phyloP scores from a whole-genome alignment of 495 filamentous ascomycete species.

The Delitschia confertaspora region DNA sequence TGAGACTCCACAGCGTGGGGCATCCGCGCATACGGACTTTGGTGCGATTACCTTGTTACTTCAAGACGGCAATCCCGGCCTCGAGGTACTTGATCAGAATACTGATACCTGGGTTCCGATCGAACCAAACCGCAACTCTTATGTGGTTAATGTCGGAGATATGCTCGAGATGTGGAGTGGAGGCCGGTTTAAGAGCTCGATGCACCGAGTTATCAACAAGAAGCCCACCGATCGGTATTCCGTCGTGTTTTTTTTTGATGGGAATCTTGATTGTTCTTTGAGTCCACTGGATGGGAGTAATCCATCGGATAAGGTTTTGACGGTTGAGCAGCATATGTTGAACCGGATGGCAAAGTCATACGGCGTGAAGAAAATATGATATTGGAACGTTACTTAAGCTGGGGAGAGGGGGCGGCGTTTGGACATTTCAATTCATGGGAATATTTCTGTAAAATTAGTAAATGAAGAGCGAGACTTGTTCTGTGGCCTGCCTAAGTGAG shows the following conservation, averaged over 20 bases:
- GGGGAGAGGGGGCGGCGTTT: too few species aligned
- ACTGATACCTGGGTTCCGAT: constrained; percentile 32
- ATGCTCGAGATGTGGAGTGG: constrained; percentile 31
- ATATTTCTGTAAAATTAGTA: too few species aligned
- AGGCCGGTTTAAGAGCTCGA: constrained; percentile 32
- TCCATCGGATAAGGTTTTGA: constrained; percentile 20
- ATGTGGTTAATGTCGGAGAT: constrained; percentile 37
- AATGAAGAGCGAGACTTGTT: too few species aligned
- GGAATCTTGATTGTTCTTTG: constrained; percentile 33
- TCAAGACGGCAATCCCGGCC: constrained; percentile 31
- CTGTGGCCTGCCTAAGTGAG: too few species aligned
- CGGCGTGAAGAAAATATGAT: too few species aligned
- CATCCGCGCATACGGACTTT: constrained; percentile 37
- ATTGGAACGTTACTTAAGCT: too few species aligned
- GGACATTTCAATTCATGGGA: too few species aligned
- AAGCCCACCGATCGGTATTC: constrained; percentile 14
- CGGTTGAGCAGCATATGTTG: constrained; percentile 36
- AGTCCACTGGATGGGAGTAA: constrained; percentile 32
- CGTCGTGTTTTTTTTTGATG: constrained; percentile 27
- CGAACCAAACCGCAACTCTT: constrained; percentile 29
- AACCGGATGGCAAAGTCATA: too few species aligned
- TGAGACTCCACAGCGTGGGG: constrained; percentile 28
- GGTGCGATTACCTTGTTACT: constrained; percentile 37
- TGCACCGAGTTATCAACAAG: constrained; percentile 35
- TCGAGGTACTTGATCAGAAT: constrained; percentile 31